Evolutionary conservation across 257 asterid genomes (phyloP).

Genomic region (Eustoma russellianum): DNA sequence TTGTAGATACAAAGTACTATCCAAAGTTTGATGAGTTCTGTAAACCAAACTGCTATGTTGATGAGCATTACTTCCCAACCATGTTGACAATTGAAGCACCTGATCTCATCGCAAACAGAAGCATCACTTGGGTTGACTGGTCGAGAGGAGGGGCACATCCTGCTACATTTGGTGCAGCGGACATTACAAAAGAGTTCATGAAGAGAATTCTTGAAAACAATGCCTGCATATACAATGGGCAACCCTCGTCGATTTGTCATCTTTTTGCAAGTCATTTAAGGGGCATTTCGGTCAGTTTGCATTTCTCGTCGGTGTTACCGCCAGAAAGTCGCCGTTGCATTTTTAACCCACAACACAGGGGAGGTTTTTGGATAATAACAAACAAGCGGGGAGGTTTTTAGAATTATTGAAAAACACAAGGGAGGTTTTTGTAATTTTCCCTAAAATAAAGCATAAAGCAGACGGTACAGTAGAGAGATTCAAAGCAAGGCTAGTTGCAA

Average conservation of each 20-base stretch:
- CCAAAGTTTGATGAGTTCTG: slow-evolving; percentile 31
- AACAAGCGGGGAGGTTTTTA: too few species aligned
- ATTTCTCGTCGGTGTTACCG: too few species aligned
- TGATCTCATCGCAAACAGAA: slow-evolving; percentile 32
- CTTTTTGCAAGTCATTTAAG: slow-evolving; percentile 49
- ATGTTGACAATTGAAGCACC: slow-evolving; percentile 34
- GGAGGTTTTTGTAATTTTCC: too few species aligned
- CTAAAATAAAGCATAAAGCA: too few species aligned
- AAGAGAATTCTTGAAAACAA: slow-evolving; percentile 21
- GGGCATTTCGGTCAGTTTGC: too few species aligned
- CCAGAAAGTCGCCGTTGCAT: too few species aligned
- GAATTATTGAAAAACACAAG: too few species aligned
- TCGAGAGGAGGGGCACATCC: slow-evolving; percentile 50
- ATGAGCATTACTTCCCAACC: slow-evolving; percentile 47
- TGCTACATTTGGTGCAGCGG: slow-evolving; percentile 38
- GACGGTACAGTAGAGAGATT: too few species aligned
- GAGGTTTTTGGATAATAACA: too few species aligned
- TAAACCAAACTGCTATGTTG: slow-evolving; percentile 38
- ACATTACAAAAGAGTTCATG: slow-evolving; percentile 37
- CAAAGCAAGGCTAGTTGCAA: too few species aligned
- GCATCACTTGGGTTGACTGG: slow-evolving; percentile 47
- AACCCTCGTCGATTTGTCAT: slow-evolving; percentile 20
- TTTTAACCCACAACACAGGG: too few species aligned
- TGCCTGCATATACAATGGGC: slow-evolving; percentile 26
- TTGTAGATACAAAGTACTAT: slow-evolving; percentile 31